Conservation (phyloP, 2,329 filamentous ascomycete species). For the Exserohilum turcica region DNA sequence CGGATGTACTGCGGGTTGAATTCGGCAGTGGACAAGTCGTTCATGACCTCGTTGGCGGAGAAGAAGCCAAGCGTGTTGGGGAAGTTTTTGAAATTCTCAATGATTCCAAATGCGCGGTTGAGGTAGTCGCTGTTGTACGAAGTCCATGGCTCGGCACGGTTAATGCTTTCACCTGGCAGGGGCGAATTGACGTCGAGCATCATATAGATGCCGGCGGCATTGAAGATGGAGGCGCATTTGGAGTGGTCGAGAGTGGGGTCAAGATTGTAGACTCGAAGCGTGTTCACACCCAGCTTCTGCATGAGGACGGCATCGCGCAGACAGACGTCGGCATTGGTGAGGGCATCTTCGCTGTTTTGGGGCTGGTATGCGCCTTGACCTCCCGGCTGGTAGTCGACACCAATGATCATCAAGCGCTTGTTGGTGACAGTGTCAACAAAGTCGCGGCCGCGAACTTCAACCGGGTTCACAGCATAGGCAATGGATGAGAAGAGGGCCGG, state of each 20-base stretch:
- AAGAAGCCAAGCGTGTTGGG: conserved; percentile 71
- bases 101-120: conserved; percentile 63
- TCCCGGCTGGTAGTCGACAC: conserved; percentile 66
- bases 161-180: conserved; percentile 59
- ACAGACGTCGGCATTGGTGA: conserved; percentile 63
- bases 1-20: conserved; percentile 63
- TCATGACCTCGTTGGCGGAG: conserved; percentile 71
- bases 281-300: conserved; percentile 66
- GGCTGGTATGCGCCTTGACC: conserved; percentile 63
- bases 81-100: conserved; percentile 70
- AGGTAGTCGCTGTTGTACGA: conserved; percentile 63
- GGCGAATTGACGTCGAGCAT: conserved; percentile 70
- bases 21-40: conserved; percentile 59
- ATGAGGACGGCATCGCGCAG: conserved; percentile 67
- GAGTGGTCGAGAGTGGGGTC: conserved; percentile 65
- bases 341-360: conserved; percentile 56
- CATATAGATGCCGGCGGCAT: conserved; percentile 69
- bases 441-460: conserved; percentile 63
- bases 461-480: conserved; percentile 59
- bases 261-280: conserved; percentile 69
- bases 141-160: conserved; percentile 60
- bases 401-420: conserved; percentile 65
- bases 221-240: conserved; percentile 67
- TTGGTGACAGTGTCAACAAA: conserved; percentile 64
- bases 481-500: conserved; percentile 48